Base-by-base conservation (phyloP, 768 basidiomycete genomes). In the Chlorophyllum brunneum region DNA sequence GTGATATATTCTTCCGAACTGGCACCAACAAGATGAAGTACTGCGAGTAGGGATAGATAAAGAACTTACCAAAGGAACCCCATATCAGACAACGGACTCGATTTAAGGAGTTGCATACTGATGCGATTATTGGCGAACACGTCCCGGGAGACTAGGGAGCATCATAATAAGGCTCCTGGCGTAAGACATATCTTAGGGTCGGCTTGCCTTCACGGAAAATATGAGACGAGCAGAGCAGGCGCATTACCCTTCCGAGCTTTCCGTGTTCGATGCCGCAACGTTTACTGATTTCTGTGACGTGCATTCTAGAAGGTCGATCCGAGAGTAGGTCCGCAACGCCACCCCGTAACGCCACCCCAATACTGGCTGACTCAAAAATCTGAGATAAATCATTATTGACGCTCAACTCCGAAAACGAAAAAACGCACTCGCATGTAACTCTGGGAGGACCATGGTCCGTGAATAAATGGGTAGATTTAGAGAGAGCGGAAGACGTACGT, bases 81-180 rank as follows among this genome's bases (percentile, higher is more conserved):
- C 7, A 67, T 47, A 26, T 52, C 57, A 13, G 60, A 61, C 4
- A 72, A 49, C 2, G 62, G 59, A 36, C 63, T 61, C 4, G 46
- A 51, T 4, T 65, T 63, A 1, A 67, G 48, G 4, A 74, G 59
- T 16, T 65, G 61, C 26, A 67, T 56, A 41, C 69, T 71, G 9
- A 77, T 63, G 3, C 71, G 66, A 56, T 75, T 76, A 55, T 76
- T 74, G 10, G 70, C 66, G 47, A 72, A 76, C 0, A 70, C 67
- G 39, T 71, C 65, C 2, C 65, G 60, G 10, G 62, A 57, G 13
- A 71, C 73, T 75, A 39, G 2, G 62, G 0, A 53, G 44, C 11
- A 72, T 65, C 7, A 70, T 46, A 2, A 61, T 60, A 3, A 69
- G n/a, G 3, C 10, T 10, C 8, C 8, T 16, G 4, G 39, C 20